Base-by-base conservation (phyloP, 306 rosid species). In the Gastrolobium villosum region DNA sequence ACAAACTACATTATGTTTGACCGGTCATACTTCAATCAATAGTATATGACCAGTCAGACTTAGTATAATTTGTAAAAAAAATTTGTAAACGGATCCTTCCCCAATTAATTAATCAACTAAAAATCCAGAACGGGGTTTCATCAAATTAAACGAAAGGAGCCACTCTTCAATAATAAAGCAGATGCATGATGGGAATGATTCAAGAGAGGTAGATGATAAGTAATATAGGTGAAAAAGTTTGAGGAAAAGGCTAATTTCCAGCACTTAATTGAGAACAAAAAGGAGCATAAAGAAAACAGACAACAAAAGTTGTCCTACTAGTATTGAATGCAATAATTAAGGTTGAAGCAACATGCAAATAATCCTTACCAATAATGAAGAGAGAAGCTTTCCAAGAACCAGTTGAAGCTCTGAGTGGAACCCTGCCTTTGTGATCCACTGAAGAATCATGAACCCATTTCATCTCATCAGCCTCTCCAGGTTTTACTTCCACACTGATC, bases 351-450 rank as follows among this genome's bases (percentile, higher is more conserved):
- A 3, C 41, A 48, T 7, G 64, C 26, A 3, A 5, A 11, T 13
- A 56, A 11, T 70, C 7, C 72, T 73, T 83, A 90, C 94, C 90
- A 9, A 90, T 81, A 48, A 90, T 86, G 79, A 86, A 90, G 82
- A 87, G 37, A 32, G 94, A 78, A 65, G 94, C 90, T 83, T 86
- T 90, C 94, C 94, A 90, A 46, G 83, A 81, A 77, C 94, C 94
- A 63, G 92, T 90, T 30, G 94, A 84, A 81, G 88, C 84, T 76
- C 94, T 63, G 2, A 86, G 90, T 41, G 94, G 94, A 74, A 84
- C 46, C 20, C 37, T 79, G 44, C 90, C 88, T 76, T 83, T 79
- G 53, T 88, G 82, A 81, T 90, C 94, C 2, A 86, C 60, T 7
- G 92, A 90, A 86, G 89, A 86, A 84, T 90, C 94, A 81, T 72